Conservation (phyloP, 1,139 yeast species). For the Pneumocystis jirovecii region DNA sequence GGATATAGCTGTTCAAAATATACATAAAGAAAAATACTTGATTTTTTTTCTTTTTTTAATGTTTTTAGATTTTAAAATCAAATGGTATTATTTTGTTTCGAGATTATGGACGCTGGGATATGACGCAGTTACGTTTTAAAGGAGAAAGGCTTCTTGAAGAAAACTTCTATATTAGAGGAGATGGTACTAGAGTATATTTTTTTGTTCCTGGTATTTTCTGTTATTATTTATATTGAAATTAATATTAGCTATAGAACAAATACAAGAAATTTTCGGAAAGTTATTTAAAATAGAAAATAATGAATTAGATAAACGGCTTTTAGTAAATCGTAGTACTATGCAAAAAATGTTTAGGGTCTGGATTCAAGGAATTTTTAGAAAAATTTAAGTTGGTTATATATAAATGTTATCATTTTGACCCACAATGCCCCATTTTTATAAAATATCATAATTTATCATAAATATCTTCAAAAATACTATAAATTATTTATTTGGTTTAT, state of each 20-base stretch:
- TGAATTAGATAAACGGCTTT: conserved; percentile 76
- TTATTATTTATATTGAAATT: conserved; percentile 37
- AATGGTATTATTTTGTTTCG: conserved; percentile 83
- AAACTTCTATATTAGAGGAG: conserved; percentile 91
- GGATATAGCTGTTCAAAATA: conserved; percentile 60
- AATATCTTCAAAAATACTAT: background rate
- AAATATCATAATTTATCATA: background rate
- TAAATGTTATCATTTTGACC: background rate
- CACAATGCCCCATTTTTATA: background rate
- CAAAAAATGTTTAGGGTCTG: conserved; percentile 93
- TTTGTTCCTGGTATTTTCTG: conserved; percentile 50
- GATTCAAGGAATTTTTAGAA: conserved; percentile 78
- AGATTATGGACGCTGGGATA: conserved; percentile 90
- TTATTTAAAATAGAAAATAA: conserved; percentile 52
- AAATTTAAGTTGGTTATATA: conserved; percentile 1
- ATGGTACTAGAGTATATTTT: conserved; percentile 93
- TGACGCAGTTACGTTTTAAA: conserved; percentile 90
- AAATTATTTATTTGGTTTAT: conserved; percentile 32
- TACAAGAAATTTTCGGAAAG: conserved; percentile 33
- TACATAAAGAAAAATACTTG: conserved; percentile 19
- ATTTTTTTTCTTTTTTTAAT: background rate
- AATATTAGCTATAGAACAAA: background rate
- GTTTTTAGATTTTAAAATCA: conserved; percentile 56
- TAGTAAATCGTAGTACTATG: conserved; percentile 83
- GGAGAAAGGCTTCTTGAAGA: conserved; percentile 77